Evolutionary conservation across 768 basidiomycete genomes (phyloP).

Genomic region (Erythrobasidium yunnanense): DNA sequence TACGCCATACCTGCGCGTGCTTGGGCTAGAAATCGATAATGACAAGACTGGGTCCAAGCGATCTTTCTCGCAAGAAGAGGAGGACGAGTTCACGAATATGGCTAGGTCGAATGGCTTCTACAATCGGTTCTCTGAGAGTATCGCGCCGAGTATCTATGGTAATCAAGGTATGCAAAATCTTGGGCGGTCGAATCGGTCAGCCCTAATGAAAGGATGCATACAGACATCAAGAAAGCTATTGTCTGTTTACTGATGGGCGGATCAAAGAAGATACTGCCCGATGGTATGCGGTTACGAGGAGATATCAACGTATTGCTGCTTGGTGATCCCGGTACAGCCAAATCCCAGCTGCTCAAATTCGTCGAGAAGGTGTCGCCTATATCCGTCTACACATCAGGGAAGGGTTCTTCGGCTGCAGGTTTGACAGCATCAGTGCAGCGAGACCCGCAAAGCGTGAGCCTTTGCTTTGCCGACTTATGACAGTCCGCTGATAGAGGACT

Average conservation of each 20-base stretch:
- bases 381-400: constrained; percentile 95
- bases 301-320: constrained; percentile 95
- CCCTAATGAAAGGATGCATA: not conserved
- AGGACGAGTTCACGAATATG: constrained; percentile 79
- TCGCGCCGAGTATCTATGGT: constrained; percentile 94
- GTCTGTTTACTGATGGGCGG: constrained; percentile 93
- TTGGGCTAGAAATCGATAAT: constrained; percentile 81
- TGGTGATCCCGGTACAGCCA: constrained; percentile 97
- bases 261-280: constrained; percentile 90
- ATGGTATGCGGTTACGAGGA: constrained; percentile 90
- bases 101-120: constrained; percentile 75
- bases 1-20: constrained; percentile 82
- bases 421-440: constrained; percentile 93
- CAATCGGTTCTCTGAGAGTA: constrained; percentile 82
- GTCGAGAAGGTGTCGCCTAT: constrained; percentile 98
- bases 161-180: constrained; percentile 58
- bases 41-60: constrained; percentile 55
- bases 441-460: constrained; percentile 67
- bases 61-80: constrained; percentile 80
- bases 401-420: constrained; percentile 97
- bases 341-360: constrained; percentile 93
- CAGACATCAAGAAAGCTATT: constrained; percentile 94
- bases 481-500: too few species aligned
- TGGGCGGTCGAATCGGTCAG: not conserved
- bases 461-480: not conserved